Base-by-base conservation (phyloP, 805 yeast species). In the Scheffersomyces lignosus region DNA sequence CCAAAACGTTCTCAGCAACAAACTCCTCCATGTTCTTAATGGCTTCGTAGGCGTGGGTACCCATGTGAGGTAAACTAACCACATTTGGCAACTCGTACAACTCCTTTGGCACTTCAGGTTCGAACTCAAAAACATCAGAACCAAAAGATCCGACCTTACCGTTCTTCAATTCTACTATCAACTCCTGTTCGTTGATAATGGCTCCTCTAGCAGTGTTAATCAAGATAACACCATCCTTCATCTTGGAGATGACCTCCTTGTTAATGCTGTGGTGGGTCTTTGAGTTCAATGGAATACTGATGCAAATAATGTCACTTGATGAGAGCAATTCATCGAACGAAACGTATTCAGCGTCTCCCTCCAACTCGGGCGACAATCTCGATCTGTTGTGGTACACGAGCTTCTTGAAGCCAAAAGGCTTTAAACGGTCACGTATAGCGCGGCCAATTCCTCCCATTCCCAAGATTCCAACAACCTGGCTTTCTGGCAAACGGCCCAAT, bases 381-480 rank as follows among this genome's bases (percentile, higher is more conserved):
- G 60, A 62, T 49, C 96, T 76, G 66, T 87, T 88, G 62, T 87
- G 75, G 62, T 88, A 88, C 26, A 83, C 60, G 45, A 84, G 77
- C 50, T 77, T 80, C 23, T 60, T 64, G 60, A 87, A 86, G 3
- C 93, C 95, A 60, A 88, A 87, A 6, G 91, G 90, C 46, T 64
- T 62, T 44, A 86, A 70, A 49, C 91, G 75, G 46, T 80, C 78
- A 36, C 87, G 73, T 35, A 88, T 80, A 20, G 87, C 85, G 40
- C 89, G 77, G 31, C 96, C 96, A 62, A 88, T 87, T 24, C 95
- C 95, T 23, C 96, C 96, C 77, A 88, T 73, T 12, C 96, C 96
- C 35, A 84, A 67, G 37, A 88, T 80, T 33, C 96, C 96, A 15
- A 88, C 81, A 14, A 71, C 71, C 54, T 83, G 82, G 6, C 87